Conservation (phyloP, 2,329 filamentous ascomycete genomes). For the Alternaria viburni region DNA sequence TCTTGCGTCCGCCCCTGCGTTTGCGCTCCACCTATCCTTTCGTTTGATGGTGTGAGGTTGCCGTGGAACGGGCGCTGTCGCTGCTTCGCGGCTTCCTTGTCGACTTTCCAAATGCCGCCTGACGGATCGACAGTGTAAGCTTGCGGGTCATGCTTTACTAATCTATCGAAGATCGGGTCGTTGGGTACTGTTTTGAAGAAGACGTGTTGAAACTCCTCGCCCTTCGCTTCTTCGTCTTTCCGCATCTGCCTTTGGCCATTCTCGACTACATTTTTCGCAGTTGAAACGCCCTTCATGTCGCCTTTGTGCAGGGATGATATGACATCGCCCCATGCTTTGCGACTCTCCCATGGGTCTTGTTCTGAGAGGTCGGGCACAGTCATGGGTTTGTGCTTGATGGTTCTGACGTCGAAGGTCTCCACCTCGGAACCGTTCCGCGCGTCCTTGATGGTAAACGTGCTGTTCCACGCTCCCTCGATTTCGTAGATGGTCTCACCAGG, state of each 20-base stretch:
- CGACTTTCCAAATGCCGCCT: conserved; percentile 43
- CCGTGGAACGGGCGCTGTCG: conserved; percentile 39
- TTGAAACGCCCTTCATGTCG: conserved; percentile 49
- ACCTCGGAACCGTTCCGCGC: conserved; percentile 39
- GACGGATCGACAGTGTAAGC: conserved; percentile 31
- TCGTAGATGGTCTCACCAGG: conserved; percentile 46
- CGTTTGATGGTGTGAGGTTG: conserved; percentile 33
- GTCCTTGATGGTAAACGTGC: conserved; percentile 48
- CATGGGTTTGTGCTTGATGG: conserved; percentile 26
- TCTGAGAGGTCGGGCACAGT: conserved; percentile 38
- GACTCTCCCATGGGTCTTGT: conserved; percentile 55
- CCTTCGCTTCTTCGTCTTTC: conserved; percentile 45
- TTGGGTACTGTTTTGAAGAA: conserved; percentile 49
- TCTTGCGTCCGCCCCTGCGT: background rate
- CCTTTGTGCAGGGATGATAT: conserved; percentile 48
- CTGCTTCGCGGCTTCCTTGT: conserved; percentile 28
- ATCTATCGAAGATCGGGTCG: conserved; percentile 35
- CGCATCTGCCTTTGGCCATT: conserved; percentile 52
- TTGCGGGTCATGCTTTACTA: conserved; percentile 25
- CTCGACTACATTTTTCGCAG: conserved; percentile 43
- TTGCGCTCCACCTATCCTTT: conserved; percentile 3
- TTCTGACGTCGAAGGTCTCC: conserved; percentile 45
- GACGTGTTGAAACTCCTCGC: conserved; percentile 47
- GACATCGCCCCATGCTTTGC: conserved; percentile 52
- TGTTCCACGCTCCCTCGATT: conserved; percentile 52